Base-by-base conservation (phyloP, 768 basidiomycete genomes). In the Trametes meyenii region DNA sequence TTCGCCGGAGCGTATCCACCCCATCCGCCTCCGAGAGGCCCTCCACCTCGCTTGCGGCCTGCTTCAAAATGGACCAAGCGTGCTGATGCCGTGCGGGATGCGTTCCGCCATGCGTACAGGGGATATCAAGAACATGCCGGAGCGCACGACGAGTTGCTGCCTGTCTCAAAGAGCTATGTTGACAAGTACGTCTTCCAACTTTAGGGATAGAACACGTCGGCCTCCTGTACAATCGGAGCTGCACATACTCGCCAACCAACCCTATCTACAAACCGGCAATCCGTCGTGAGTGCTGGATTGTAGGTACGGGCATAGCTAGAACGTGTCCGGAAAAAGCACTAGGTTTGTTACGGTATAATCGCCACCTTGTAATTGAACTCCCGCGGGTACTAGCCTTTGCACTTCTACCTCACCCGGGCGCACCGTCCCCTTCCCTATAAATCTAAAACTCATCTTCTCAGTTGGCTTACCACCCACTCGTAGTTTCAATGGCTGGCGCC, bases 401-500 rank as follows among this genome's bases (percentile, higher is more conserved):
- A 33, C 29, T 8, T 33, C 29, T 33, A 8, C 29, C 29, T 33
- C 29, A 33, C 29, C 29, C 29, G 3, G 29, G 8, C 8, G 29
- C 8, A 8, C 29, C 29, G 8, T 33, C 8, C 29, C 4, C 3
- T 33, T 33, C 4, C 29, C 29, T 33, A 33, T 33, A 8, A 33
- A 33, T 33, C 29, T 3, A 3, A 33, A 3, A 8, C 8, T 33
- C 29, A 33, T 3, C 29, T 8, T 33, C 8, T 33, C 29, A 33
- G 29, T 3, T 8, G 8, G 3, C 29, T 33, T 33, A 33, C 29
- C 5, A 42, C 26, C 44, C 14, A 51, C 52, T 29, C 14, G 43
- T 45, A 12, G 89, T 62, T 89, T 91, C 71, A 92, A 92, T 69
- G 88, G 88, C 7, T 93, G 90, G 90, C 87, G 87, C 23, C 80